These are phyloP conservation scores for Monosporozyma yasuniensis DNA, from an alignment of 805 yeast species.

Conservation along the genomic window DNA sequence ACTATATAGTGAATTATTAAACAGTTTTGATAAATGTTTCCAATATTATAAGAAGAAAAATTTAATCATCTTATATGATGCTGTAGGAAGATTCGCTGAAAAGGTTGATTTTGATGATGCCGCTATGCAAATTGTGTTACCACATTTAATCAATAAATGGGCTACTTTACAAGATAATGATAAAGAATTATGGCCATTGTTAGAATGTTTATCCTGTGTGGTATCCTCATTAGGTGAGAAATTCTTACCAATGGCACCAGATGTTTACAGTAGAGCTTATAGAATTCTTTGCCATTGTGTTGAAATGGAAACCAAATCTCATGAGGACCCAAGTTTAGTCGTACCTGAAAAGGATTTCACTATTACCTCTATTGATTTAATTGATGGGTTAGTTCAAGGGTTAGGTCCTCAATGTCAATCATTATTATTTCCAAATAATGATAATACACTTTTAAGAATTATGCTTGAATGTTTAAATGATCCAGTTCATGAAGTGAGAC, in stretches of 20 bases:
- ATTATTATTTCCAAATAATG: conserved; percentile 27
- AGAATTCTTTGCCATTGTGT: conserved; percentile 61
- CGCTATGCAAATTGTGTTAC: conserved; percentile 56
- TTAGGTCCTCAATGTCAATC: conserved; percentile 55
- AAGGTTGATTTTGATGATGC: conserved; percentile 50
- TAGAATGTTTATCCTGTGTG: conserved; percentile 87
- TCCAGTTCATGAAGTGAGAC: conserved; percentile 79
- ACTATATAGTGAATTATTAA: conserved; percentile 51
- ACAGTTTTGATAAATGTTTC: conserved; percentile 68
- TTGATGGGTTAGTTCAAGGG: conserved; percentile 92
- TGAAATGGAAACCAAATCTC: conserved; percentile 53
- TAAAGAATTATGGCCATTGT: conserved; percentile 78
- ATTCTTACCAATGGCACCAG: conserved; percentile 83
- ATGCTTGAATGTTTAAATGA: conserved; percentile 66
- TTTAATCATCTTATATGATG: conserved; percentile 74
- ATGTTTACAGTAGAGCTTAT: conserved; percentile 72
- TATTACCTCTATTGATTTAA: conserved; percentile 78
- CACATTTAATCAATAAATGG: conserved; percentile 83
- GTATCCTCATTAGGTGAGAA: conserved; percentile 79
- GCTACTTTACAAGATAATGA: conserved; percentile 64
- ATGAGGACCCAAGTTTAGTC: conserved; percentile 54
- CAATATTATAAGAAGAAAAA: conserved; percentile 72
- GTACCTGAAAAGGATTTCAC: conserved; percentile 86
- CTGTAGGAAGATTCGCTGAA: conserved; percentile 83
- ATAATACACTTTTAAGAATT: conserved; percentile 46